Conservation (phyloP, 306 rosid genomes). For the Vicia faba region DNA sequence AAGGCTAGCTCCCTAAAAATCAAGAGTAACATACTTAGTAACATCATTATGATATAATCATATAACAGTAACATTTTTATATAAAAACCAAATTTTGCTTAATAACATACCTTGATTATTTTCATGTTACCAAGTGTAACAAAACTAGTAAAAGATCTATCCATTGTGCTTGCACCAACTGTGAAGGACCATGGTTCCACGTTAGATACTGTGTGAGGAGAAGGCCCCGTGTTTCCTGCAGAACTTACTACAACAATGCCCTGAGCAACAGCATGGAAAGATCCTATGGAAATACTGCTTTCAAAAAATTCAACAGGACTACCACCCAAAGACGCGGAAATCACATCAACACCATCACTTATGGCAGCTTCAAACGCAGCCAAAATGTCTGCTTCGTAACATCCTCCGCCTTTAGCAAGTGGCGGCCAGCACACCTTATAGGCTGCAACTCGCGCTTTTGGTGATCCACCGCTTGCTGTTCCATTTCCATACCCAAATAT, state of each 20-base stretch:
- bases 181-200: constrained; percentile 67
- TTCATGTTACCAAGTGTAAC: constrained; percentile 55
- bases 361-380: constrained; percentile 82
- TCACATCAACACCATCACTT: constrained; percentile 71
- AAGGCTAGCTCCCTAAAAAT: constrained; percentile 63
- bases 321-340: constrained; percentile 58
- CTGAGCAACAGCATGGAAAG: constrained; percentile 62
- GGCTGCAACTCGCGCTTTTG: constrained; percentile 71
- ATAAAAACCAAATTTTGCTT: neutral
- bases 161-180: constrained; percentile 77
- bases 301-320: neutral
- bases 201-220: constrained; percentile 18
- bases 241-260: constrained; percentile 59
- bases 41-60: no score
- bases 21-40: no score
- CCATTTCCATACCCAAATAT: constrained; percentile 68
- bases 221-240: constrained; percentile 65
- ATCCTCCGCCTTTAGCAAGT: neutral
- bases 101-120: constrained; percentile 39
- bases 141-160: constrained; percentile 46
- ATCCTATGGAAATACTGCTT: constrained; percentile 46
- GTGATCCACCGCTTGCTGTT: constrained; percentile 89
- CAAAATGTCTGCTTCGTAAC: constrained; percentile 69
- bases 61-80: neutral
- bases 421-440: constrained; percentile 81